Percentiles rank a stretch among this genome's conserved stretches.
phyloP scores from a whole-genome alignment of 192 early-diverging fungal species.

The Coemansia sp. region DNA sequence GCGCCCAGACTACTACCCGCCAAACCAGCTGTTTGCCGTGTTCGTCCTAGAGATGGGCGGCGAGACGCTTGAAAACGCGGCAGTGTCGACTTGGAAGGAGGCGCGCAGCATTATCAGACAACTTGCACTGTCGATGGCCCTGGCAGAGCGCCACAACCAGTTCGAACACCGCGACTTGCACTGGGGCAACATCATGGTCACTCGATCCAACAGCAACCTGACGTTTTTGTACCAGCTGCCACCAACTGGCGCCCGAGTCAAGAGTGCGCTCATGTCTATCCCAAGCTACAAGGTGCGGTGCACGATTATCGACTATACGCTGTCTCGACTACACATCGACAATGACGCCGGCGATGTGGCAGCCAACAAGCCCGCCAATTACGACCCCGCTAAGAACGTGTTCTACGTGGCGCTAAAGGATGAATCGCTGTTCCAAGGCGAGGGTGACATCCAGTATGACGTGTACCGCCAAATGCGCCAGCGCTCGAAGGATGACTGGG shows the following conservation, averaged over 20 bases:
- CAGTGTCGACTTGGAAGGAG: constrained; percentile 62
- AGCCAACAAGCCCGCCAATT: constrained; percentile 30
- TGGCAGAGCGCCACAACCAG: constrained; percentile 58
- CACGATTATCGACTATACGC: constrained; percentile 74
- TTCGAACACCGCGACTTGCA: constrained; percentile 76
- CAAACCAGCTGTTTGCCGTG: constrained; percentile 73
- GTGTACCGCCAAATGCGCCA: constrained; percentile 71
- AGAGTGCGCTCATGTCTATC: constrained; percentile 55
- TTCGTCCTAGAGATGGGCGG: constrained; percentile 76
- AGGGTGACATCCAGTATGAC: constrained; percentile 74
- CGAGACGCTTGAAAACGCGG: constrained; percentile 61
- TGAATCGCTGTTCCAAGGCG: constrained; percentile 57
- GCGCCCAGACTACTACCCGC: constrained; percentile 69
- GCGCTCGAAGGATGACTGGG: constrained; percentile 39
- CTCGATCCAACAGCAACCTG: constrained; percentile 50
- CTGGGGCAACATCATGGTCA: constrained; percentile 74
- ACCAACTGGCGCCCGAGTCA: constrained; percentile 31
- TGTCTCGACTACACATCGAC: constrained; percentile 62
- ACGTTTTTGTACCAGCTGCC: constrained; percentile 55
- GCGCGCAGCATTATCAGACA: constrained; percentile 72
- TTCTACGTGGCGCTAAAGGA: constrained; percentile 60
- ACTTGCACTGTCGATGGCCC: constrained; percentile 60
- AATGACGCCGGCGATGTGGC: constrained; percentile 34
- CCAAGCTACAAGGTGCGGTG: constrained; percentile 65
- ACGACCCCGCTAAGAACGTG: constrained; percentile 48